Evolutionary conservation across 768 basidiomycete genomes (phyloP).

Genomic region (Amanita pseudoporphyria): DNA sequence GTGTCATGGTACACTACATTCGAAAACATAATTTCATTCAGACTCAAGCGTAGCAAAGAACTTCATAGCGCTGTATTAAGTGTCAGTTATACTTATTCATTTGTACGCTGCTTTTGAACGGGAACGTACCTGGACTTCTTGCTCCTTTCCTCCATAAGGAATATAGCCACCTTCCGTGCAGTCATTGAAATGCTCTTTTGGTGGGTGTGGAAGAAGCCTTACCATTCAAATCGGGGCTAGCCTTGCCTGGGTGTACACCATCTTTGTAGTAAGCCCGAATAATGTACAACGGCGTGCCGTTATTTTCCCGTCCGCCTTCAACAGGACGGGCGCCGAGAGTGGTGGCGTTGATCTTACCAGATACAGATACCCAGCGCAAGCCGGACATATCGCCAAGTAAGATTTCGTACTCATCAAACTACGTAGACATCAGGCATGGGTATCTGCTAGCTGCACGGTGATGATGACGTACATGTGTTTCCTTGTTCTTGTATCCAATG

Average conservation of each 20-base stretch:
- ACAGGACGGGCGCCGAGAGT: conserved; percentile 42
- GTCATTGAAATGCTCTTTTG: not conserved
- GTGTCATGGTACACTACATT: not conserved
- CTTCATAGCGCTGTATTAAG: conserved; percentile 23
- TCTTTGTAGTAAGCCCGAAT: conserved; percentile 45
- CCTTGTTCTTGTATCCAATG: conserved; percentile 51
- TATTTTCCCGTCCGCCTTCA: conserved; percentile 57
- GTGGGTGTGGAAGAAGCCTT: conserved; percentile 11
- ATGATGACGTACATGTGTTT: conserved; percentile 39
- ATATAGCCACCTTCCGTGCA: conserved; percentile 40
- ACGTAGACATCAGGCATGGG: not conserved
- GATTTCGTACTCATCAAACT: conserved; percentile 59
- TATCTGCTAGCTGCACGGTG: not conserved
- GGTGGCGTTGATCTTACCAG: conserved; percentile 34
- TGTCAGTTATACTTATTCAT: too few relatives aligned
- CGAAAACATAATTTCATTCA: conserved; percentile 2
- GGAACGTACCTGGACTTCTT: conserved; percentile 36
- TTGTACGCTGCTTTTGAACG: too few relatives aligned
- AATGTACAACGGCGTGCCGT: conserved; percentile 53
- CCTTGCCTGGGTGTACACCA: conserved; percentile 57
- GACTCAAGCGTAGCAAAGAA: conserved; percentile 25
- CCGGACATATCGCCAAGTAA: conserved; percentile 54
- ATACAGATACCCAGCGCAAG: conserved; percentile 46
- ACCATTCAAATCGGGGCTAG: conserved; percentile 43
- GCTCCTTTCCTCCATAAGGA: conserved; percentile 41